These are phyloP conservation scores for Backusella parvicylindrica DNA, from an alignment of 192 early-diverging fungal species.

Conservation along the genomic window DNA sequence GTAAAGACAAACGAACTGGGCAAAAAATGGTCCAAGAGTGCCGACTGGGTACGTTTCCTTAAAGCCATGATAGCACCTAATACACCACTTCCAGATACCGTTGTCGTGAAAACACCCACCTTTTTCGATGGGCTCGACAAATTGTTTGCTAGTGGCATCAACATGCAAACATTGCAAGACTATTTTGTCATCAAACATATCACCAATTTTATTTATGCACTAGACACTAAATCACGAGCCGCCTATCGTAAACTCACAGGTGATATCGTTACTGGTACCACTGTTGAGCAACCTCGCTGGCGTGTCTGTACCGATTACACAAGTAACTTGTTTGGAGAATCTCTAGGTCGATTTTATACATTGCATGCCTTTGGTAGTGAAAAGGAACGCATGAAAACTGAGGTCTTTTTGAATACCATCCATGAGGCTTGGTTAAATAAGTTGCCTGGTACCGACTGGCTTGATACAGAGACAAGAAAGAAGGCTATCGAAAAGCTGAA, in stretches of 20 bases:
- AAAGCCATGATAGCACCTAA: slow-evolving; percentile 18
- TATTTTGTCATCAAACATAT: slow-evolving; percentile 40
- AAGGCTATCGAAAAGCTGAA: slow-evolving; percentile 40
- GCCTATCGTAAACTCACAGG: neutral
- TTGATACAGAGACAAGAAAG: slow-evolving; percentile 38
- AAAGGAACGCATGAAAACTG: slow-evolving; percentile 36
- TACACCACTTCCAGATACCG: slow-evolving; percentile 19
- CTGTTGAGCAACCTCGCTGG: slow-evolving; percentile 31
- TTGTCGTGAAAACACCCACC: slow-evolving; percentile 45
- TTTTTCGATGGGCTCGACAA: slow-evolving; percentile 41
- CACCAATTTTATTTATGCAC: neutral
- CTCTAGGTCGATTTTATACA: slow-evolving; percentile 40
- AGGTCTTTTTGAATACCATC: slow-evolving; percentile 37
- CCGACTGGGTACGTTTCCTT: slow-evolving; percentile 4
- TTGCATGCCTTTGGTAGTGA: slow-evolving; percentile 40
- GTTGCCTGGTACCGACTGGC: slow-evolving; percentile 39
- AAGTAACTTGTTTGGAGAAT: slow-evolving; percentile 8
- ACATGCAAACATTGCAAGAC: neutral
- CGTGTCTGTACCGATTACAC: slow-evolving; percentile 30
- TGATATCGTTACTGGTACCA: slow-evolving; percentile 15
- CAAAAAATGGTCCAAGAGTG: neutral
- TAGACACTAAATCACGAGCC: neutral
- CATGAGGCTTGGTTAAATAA: slow-evolving; percentile 34
- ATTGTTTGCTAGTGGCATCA: slow-evolving; percentile 16
- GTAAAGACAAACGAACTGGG: neutral